Base-by-base conservation (phyloP, 208 protist genomes). In the Crithidia mellificae region DNA sequence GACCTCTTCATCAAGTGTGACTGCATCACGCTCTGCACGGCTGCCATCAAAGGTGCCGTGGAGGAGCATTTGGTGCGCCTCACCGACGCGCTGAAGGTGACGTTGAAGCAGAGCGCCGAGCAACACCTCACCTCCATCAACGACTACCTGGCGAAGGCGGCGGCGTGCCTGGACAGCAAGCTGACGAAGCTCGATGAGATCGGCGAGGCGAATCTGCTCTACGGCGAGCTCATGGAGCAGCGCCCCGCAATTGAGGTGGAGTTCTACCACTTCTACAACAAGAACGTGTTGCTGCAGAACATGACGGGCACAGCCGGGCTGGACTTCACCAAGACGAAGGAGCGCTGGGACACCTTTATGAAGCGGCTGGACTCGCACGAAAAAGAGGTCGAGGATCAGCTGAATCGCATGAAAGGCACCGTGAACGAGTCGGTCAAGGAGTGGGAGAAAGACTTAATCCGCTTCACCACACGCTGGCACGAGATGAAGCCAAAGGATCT, bases 101-200 rank as follows among this genome's bases (percentile, higher is more conserved):
- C 93, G 49, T 77, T 99, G 58, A 81, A 87, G 63, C 79, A 82
- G 41, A 89, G 92, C 56, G 90, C 96, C 6, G 79, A 92, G 58
- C 74, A 69, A 36, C 85, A 98, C 72, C 68, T 98, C 49, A 50
- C 38, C 4, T 72, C 80, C 12, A 91, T 99, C 59, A 88, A 98
- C 27, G 72, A 75, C 49, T 98, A 92, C 77, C 70, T 98, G 14
- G 55, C 38, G 2, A 71, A 86, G 25, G 91, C 93, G 6, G 77
- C 85, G 20, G 73, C 74, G 66, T 87, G 68, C 54, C 81, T 98
- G 24, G 78, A 87, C 47, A 74, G 69, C 22, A 92, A 91, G 68
- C 88, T 97, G 30, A 98, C 96, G 56, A 94, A 93, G 46, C 73
- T 98, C 29, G 94, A 98, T 24, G 96, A 99, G 68, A 97, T 98